Evolutionary conservation across 140 eudicot species (phyloP), one percentile per base, ranked within the genome.

Genomic region (Stevia rebaudiana): DNA sequence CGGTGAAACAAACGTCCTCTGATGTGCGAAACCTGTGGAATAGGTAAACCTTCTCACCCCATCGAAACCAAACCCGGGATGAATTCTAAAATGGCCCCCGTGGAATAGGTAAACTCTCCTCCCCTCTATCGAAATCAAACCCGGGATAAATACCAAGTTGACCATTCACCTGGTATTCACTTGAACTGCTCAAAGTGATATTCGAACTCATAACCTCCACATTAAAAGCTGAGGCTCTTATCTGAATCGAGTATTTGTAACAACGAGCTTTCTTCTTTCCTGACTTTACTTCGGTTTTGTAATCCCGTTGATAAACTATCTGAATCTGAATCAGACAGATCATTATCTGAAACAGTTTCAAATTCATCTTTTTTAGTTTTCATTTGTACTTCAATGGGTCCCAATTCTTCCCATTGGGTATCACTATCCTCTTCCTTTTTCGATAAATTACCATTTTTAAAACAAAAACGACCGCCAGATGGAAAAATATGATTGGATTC

Each of bases 381-480:
- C 54, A 17, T 51, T 17, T 59, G 57, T 43, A 41, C n/a, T n/a
- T n/a, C 50, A 67, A 87, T 69, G 12, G 98, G 98, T 18, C 95
- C 96, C n/a, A 87, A 80, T 69, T 91, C 96, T n/a, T 85, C 96
- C 96, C 96, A 91, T 54, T 39, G 65, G 42, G 85, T 76, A 13
- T 86, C 95, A 61, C 28, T 31, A 15, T 74, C 83, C 39, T 63
- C 56, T 12, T 63, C 69, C 69, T 44, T 63, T 63, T 42, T 63
- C 15, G 56, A 63, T 17, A 28, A 25, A 41, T 44, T 39, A 13
- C 48, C 28, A 31, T 56, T 31, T 15, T 56, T 56, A 6, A 43
- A 56, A 33, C 42, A 40, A 31, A 15, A 31, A 44, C 53, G 46
- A 8, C 28, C 77, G 10, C 40, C 66, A 0, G 72, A 65, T 11